Conservation (phyloP, 768 basidiomycete genomes). For the Amanita fuliginea region DNA sequence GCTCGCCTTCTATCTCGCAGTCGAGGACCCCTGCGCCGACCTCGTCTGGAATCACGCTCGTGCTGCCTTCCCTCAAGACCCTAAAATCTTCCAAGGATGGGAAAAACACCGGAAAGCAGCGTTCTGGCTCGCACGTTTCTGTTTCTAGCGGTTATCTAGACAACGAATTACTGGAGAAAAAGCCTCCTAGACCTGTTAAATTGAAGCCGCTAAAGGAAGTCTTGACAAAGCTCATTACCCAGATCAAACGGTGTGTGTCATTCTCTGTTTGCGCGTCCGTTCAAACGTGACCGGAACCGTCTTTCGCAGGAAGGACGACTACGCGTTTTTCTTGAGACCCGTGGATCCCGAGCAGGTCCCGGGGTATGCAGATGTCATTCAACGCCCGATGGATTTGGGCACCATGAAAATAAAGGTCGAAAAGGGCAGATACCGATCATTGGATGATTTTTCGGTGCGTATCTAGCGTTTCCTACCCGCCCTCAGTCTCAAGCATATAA, state of each 20-base stretch:
- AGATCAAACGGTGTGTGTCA: conserved; percentile 60
- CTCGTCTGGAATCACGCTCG: conserved; percentile 49
- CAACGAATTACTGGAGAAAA: conserved; percentile 29
- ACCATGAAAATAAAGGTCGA: conserved; percentile 76
- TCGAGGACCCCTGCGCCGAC: conserved; percentile 18
- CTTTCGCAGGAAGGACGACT: conserved; percentile 82
- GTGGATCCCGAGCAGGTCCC: conserved; percentile 52
- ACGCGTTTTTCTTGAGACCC: conserved; percentile 69
- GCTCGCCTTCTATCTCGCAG: conserved; percentile 17
- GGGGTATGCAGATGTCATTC: conserved; percentile 58
- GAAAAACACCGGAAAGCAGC: conserved; percentile 18
- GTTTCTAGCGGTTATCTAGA: conserved; percentile 14
- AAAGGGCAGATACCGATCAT: conserved; percentile 63
- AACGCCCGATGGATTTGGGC: conserved; percentile 86
- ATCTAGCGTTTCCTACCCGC: background rate
- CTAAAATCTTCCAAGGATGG: conserved; percentile 41
- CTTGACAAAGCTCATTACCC: conserved; percentile 48
- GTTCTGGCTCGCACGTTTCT: conserved; percentile 13
- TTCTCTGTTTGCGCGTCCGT: background rate
- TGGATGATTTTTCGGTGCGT: conserved; percentile 72
- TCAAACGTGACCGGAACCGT: conserved; percentile 5
- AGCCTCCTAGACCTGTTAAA: conserved; percentile 47
- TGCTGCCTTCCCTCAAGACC: conserved; percentile 58
- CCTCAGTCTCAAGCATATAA: conserved; percentile 5
- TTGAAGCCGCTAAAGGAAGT: conserved; percentile 76